phyloP scores from a whole-genome alignment of 306 rosid genomes.

The Corylus avellana region DNA sequence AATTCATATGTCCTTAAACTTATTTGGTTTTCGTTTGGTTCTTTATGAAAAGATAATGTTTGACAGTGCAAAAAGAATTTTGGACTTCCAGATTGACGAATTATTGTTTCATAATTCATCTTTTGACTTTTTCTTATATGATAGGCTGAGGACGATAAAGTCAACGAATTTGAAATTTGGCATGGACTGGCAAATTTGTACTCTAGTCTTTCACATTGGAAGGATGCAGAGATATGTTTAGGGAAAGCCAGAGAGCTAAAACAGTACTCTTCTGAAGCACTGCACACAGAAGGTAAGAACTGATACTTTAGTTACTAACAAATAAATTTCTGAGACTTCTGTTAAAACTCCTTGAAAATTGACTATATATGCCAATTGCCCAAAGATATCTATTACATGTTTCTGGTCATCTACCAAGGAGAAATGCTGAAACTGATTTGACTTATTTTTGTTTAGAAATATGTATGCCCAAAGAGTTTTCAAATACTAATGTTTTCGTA shows the following conservation, averaged over 20 bases:
- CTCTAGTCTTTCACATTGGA: constrained; percentile 88
- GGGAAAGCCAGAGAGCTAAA: constrained; percentile 76
- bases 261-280: constrained; percentile 55
- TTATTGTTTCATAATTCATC: constrained; percentile 19
- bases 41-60: neutral
- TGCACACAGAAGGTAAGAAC: constrained; percentile 76
- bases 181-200: constrained; percentile 87
- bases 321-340: constrained; percentile 11
- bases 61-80: neutral
- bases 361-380: neutral
- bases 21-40: neutral
- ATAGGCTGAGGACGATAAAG: constrained; percentile 70
- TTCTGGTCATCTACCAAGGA: neutral
- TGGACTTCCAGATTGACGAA: constrained; percentile 11
- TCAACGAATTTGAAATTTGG: constrained; percentile 86
- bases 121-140: constrained; percentile 22
- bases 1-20: neutral
- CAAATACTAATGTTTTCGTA: too few relatives aligned
- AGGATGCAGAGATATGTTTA: constrained; percentile 92
- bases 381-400: constrained; percentile 1
- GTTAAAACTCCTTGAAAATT: neutral
- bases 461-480: neutral
- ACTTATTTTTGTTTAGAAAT: neutral
- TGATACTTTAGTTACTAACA: constrained; percentile 16
- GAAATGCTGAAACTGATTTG: neutral